phyloP scores from a whole-genome alignment of 306 rosid species.

The Pyrus pyrifolia region DNA sequence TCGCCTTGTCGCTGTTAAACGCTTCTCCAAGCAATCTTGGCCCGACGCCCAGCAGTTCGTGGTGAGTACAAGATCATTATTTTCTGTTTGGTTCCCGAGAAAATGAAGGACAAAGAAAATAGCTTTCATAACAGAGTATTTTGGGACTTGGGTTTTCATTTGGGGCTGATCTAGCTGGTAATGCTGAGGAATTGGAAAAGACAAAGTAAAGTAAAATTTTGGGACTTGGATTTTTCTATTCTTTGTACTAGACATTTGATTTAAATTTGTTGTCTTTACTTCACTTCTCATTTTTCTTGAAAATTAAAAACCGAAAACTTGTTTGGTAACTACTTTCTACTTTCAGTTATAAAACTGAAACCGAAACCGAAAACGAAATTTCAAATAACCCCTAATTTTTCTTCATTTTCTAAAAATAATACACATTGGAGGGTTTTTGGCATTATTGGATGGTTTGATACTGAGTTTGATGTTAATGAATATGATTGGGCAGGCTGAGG shows the following conservation, averaged over 20 bases:
- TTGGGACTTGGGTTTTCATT: neutral
- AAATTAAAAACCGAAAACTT: neutral
- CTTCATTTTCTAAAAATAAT: too few relatives aligned
- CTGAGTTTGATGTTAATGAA: slow-evolving; percentile 11
- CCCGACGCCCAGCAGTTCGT: slow-evolving; percentile 73
- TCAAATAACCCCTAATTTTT: too few relatives aligned
- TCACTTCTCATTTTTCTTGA: too few relatives aligned
- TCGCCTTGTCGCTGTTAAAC: slow-evolving; percentile 64
- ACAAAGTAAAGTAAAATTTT: neutral
- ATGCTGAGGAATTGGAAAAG: neutral
- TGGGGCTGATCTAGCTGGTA: neutral
- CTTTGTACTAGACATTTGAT: neutral
- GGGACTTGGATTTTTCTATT: neutral
- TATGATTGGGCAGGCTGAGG: slow-evolving; percentile 51
- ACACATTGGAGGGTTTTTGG: neutral
- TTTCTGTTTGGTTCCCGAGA: slow-evolving; percentile 8
- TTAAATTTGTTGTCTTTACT: neutral
- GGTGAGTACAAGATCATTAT: slow-evolving; percentile 33
- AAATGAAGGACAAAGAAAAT: slow-evolving; percentile 1
- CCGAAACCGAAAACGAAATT: too few relatives aligned
- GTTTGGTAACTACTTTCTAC: neutral
- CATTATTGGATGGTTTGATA: neutral
- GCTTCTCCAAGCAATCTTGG: slow-evolving; percentile 77
- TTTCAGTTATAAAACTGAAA: too few relatives aligned
- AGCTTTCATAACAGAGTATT: neutral